phyloP scores from a whole-genome alignment of 1,139 yeast species.

The Debaryomyces udenii region DNA sequence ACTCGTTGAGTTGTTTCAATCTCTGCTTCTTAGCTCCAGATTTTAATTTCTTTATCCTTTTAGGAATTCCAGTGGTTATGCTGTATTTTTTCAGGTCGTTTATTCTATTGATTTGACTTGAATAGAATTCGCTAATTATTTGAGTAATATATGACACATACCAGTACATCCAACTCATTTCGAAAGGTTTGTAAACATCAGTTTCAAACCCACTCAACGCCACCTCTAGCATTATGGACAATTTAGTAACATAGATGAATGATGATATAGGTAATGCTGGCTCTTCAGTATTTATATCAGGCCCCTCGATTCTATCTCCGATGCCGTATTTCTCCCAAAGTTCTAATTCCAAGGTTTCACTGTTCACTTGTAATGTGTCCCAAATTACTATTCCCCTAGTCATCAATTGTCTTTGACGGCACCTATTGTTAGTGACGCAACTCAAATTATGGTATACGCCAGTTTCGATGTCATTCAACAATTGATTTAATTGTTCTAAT shows the following conservation, averaged over 20 bases:
- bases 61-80: slow-evolving; percentile 38
- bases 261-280: slow-evolving; percentile 60
- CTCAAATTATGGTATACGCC: slow-evolving; percentile 60
- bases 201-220: slow-evolving; percentile 75
- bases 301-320: slow-evolving; percentile 31
- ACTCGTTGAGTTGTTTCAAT: slow-evolving; percentile 26
- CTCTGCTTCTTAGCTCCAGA: slow-evolving; percentile 45
- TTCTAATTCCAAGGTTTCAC: slow-evolving; percentile 56
- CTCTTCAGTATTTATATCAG: slow-evolving; percentile 20
- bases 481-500: slow-evolving; percentile 16
- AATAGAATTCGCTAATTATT: slow-evolving; percentile 50
- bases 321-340: slow-evolving; percentile 33
- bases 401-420: slow-evolving; percentile 77
- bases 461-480: slow-evolving; percentile 43
- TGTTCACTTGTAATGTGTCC: slow-evolving; percentile 78
- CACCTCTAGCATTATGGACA: slow-evolving; percentile 72
- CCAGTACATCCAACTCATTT: slow-evolving; percentile 70
- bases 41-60: slow-evolving; percentile 53
- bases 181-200: slow-evolving; percentile 74
- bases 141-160: slow-evolving; percentile 58
- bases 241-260: slow-evolving; percentile 67
- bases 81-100: slow-evolving; percentile 39
- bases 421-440: slow-evolving; percentile 68
- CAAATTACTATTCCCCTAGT: slow-evolving; percentile 61
- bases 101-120: slow-evolving; percentile 43